A percentile compares a stretch with the other conserved stretches of the same genome.
Evolutionary conservation across 2,329 filamentous ascomycete genomes (phyloP).

Genomic region (Acrodontium crateriforme): DNA sequence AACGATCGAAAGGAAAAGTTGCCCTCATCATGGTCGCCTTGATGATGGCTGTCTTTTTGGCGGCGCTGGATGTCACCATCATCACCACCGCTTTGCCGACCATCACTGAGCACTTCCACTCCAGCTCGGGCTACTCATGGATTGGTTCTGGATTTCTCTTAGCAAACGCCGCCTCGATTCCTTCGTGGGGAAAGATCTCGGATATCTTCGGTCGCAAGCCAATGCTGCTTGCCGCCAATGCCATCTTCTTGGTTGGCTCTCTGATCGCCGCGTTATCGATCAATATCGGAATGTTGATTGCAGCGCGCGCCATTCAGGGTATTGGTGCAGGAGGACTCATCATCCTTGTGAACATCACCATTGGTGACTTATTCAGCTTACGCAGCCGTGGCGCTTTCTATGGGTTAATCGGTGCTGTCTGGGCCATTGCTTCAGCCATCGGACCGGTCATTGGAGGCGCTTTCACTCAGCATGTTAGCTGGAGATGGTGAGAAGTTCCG

Average conservation of each 20-base stretch:
- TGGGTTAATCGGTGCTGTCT: conserved; percentile 51
- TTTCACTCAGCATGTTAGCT: conserved; percentile 48
- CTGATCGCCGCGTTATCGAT: conserved; percentile 12
- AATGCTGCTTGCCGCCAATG: conserved; percentile 45
- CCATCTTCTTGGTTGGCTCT: conserved; percentile 42
- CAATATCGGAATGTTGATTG: conserved; percentile 39
- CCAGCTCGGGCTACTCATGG: conserved; percentile 38
- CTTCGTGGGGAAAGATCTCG: conserved; percentile 49
- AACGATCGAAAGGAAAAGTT: conserved; percentile 26
- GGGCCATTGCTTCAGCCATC: conserved; percentile 52
- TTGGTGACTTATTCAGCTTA: conserved; percentile 51
- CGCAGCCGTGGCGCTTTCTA: conserved; percentile 43
- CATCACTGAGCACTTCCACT: conserved; percentile 41
- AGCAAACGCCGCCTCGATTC: conserved; percentile 36
- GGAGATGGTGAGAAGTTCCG: conserved; percentile 53
- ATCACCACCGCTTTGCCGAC: conserved; percentile 49
- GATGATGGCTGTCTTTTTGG: conserved; percentile 42
- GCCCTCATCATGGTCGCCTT: conserved; percentile 37
- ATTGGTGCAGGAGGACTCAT: conserved; percentile 50
- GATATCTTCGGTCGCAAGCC: conserved; percentile 56
- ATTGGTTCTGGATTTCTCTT: conserved; percentile 39
- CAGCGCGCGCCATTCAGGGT: conserved; percentile 48
- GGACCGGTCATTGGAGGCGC: conserved; percentile 55
- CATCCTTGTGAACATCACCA: conserved; percentile 49
- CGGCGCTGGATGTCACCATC: conserved; percentile 49